Base-by-base conservation (phyloP, 495 filamentous ascomycete genomes). In the Xylaria scruposa region DNA sequence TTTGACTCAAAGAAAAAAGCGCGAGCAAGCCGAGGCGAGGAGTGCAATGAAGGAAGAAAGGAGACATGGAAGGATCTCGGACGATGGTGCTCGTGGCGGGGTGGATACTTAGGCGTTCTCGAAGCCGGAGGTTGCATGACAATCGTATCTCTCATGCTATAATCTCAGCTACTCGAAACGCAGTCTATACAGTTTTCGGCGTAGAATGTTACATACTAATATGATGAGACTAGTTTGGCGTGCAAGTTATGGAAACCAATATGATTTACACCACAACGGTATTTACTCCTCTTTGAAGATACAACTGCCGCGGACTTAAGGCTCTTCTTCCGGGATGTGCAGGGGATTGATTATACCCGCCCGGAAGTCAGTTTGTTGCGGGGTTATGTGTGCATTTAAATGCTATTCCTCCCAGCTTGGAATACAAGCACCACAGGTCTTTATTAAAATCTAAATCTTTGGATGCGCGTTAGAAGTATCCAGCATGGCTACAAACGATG, bases 1-100 rank as follows among this genome's bases (percentile, higher is more conserved):
- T 51, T 33, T 66, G 1, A 1, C 42, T 19, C 15, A 21, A 8
- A 72, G 70, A 24, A 72, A 72, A 36, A 72, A 72, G 15, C 42
- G 26, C 0, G 70, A 72, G 47, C 70, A 72, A 24, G 64, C 63
- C 8, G 54, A 56, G 31, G 64, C 64, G 44, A 40, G 70, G 24
- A 17, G 42, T 10, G 54, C 56, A 3, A 51, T 68, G 13, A 49
- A 68, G 33, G 70, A 68, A 44, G 24, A 44, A 13, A 72, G 70
- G 42, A 60, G 42, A 8, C 64, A 72, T n/a, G 70, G 56, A n/a
- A 10, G n/a, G 15, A 26, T 72, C 21, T 53, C 63, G 31, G 56
- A 51, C 47, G 56, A 29, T 4, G 38, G 21, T 33, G 65, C 17
- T 62, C n/a, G 38, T 51, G 38, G 54, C 0, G 70, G 70, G 13